Evolutionary conservation across 2,329 filamentous ascomycete species (phyloP).

Genomic region (Karstenula rhodostoma): DNA sequence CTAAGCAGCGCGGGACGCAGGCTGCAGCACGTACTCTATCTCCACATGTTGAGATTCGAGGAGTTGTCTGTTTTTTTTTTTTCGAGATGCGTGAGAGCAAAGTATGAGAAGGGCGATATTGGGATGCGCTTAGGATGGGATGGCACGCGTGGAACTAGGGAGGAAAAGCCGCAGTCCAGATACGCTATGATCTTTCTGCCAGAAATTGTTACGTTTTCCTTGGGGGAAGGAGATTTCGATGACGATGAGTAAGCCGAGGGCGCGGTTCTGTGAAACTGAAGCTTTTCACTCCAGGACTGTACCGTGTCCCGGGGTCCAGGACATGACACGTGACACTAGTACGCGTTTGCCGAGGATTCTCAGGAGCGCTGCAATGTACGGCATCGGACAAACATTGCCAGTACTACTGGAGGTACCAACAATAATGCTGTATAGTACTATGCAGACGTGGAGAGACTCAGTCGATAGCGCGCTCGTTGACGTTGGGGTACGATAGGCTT

Average conservation of each 20-base stretch:
- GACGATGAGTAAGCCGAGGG: neutral
- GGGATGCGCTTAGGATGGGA: conserved; percentile 23
- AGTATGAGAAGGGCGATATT: conserved; percentile 70
- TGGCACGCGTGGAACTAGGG: neutral
- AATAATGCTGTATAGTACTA: no score
- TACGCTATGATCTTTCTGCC: conserved; percentile 69
- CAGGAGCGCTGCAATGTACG: no score
- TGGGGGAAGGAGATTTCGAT: neutral
- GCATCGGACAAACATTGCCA: no score
- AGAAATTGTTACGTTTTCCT: conserved; percentile 56
- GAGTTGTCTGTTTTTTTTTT: conserved; percentile 64
- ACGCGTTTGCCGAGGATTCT: no score
- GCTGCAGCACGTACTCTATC: conserved; percentile 65
- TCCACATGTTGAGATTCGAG: conserved; percentile 68
- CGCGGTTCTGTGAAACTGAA: neutral
- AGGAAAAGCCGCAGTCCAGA: conserved; percentile 67
- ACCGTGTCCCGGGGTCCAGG: no score
- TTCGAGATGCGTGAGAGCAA: conserved; percentile 65
- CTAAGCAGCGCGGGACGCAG: neutral
- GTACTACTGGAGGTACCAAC: no score
- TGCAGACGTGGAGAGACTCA: neutral
- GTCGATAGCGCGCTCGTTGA: neutral
- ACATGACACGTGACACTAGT: no score
- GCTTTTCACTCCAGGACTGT: neutral
- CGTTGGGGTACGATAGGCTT: neutral